Evolutionary conservation across 768 basidiomycete genomes (phyloP), one percentile per base, ranked within the genome.

Genomic region (Sarcodon aspratus): DNA sequence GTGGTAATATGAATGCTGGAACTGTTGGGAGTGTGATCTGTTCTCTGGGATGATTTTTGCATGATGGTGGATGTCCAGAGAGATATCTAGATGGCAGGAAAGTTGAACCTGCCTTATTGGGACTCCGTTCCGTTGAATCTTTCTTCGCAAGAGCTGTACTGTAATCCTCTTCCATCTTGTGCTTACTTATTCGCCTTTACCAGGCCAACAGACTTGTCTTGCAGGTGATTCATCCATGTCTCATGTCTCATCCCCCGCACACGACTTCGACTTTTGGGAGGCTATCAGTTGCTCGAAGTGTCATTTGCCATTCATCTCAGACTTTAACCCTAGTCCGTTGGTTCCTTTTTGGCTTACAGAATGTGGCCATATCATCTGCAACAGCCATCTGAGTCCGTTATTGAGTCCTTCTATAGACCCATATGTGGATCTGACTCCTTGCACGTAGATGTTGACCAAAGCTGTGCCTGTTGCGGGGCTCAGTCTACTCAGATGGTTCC

Each of bases 271-370:
- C 54, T 84, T 87, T 61, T 92, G 89, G 88, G 82, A 88, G 42
- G 88, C 85, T 52, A 80, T 88, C 6, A 64, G 66, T 48, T 92
- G 89, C 56, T 68, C 75, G 0, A 69, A 74, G 58, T 92, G 89
- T 55, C 79, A 80, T 53, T 69, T 85, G 27, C 75, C 80, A 0
- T 91, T 84, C 55, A 58, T 68, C 7, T 66, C 76, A 2, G 62
- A 61, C n/a, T 70, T 73, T 35, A 66, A 69, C 37, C 75, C 72
- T 0, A 64, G 67, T 1, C 72, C 80, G 9, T 69, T 74, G 3
- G 65, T 85, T 27, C 89, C 89, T 0, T 92, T 91, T 61, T 92
- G 89, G 89, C 69, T 90, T 51, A 89, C 89, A 1, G 86, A 90
- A 61, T 92, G 89, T 56, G 86, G 86, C 0, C 89, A 92, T 69